Base-by-base conservation (phyloP, 1,139 yeast genomes). In the Protomyces arabidopsidicola region DNA sequence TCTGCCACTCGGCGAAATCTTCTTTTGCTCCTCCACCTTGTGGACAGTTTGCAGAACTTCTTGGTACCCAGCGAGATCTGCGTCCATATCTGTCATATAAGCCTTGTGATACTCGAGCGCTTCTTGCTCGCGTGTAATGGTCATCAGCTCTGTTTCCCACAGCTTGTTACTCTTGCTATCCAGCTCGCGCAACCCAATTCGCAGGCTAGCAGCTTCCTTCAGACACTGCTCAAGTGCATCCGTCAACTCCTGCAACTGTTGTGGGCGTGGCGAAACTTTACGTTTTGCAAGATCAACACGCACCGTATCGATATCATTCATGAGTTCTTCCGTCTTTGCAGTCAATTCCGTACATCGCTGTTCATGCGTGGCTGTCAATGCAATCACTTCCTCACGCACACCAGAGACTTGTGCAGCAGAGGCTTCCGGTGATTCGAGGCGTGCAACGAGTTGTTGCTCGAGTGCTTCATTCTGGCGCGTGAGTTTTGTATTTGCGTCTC, bases 81-180 rank as follows among this genome's bases (percentile, higher is more conserved):
- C 95, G 60, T 83, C 83, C 69, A 93, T 76, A 72, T 93, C 96
- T 45, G 80, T 82, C 3, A 91, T 83, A 67, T 93, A 81, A 68
- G 89, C 96, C 70, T 89, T 97, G 73, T 93, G 98, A 38, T 90
- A 80, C 67, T 88, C 88, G 75, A 91, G 84, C 72, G 90, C 90
- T 69, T 91, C 96, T 73, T 93, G 98, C 71, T 91, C 97, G 70
- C 90, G 96, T 67, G 96, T 88, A 24, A 93, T 95, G 54, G 86
- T 86, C 69, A 90, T 95, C 66, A 93, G 80, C 71, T 91, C 97
- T 4, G 86, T 79, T 73, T 91, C 97, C 98, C 98, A 93, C 34
- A 90, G 86, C 70, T 84, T 84, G 72, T 90, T 88, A 97, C 98
- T 90, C 48, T 84, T 84, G 3, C 90, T 86, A 69, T 87, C 87